phyloP scores from a whole-genome alignment of 208 protist genomes.

The Crithidia brevicula region DNA sequence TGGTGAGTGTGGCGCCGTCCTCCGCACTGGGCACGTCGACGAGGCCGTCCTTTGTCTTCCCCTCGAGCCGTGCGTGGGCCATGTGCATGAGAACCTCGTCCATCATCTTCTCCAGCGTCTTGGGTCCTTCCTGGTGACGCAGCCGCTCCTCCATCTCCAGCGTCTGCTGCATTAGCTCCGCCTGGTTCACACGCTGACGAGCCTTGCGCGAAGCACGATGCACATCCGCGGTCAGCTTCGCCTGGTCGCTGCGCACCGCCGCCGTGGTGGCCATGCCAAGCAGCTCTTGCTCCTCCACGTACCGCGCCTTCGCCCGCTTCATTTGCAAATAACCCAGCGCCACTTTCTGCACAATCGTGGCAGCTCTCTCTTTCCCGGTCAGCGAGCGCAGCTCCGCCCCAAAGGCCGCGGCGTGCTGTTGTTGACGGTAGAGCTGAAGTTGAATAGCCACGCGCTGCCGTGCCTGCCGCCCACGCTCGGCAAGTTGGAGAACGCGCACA shows the following conservation, averaged over 20 bases:
- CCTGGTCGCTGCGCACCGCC: slow-evolving; percentile 37
- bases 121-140: slow-evolving; percentile 88
- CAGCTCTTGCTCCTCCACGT: slow-evolving; percentile 87
- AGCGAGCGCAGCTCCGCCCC: slow-evolving; percentile 68
- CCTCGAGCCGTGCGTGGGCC: slow-evolving; percentile 87
- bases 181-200: slow-evolving; percentile 88
- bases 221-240: slow-evolving; percentile 36
- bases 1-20: slow-evolving; percentile 84
- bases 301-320: slow-evolving; percentile 65
- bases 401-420: slow-evolving; percentile 65
- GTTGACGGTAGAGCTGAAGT: slow-evolving; percentile 81
- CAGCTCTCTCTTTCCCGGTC: slow-evolving; percentile 84
- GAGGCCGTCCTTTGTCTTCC: slow-evolving; percentile 63
- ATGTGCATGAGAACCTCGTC: slow-evolving; percentile 93
- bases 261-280: slow-evolving; percentile 78
- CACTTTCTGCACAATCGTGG: slow-evolving; percentile 89
- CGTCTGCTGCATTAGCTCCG: slow-evolving; percentile 85
- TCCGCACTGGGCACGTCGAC: slow-evolving; percentile 82
- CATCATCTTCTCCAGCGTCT: slow-evolving; percentile 95
- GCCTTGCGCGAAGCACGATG: slow-evolving; percentile 77
- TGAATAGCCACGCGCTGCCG: slow-evolving; percentile 94
- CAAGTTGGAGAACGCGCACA: slow-evolving; percentile 90
- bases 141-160: slow-evolving; percentile 78
- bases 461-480: slow-evolving; percentile 95
- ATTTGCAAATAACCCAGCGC: slow-evolving; percentile 88